phyloP scores from a whole-genome alignment of 164 flowering plant genomes.

The Amborella trichopoda region DNA sequence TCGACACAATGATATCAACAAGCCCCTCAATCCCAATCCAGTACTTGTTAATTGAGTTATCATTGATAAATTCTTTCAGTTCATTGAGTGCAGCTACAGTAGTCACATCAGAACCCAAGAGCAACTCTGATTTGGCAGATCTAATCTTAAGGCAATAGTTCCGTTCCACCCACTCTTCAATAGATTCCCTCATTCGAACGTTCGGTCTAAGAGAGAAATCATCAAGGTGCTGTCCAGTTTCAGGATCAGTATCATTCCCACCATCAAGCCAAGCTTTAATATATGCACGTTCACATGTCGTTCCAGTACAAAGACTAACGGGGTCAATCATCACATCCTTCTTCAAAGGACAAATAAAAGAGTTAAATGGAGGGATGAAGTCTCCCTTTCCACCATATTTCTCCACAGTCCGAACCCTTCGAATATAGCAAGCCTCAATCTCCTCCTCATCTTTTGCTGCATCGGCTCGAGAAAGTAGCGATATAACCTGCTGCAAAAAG shows the following conservation, averaged over 20 bases:
- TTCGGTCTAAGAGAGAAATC: constrained; percentile 47
- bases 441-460: constrained; percentile 59
- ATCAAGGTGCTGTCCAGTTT: constrained; percentile 37
- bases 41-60: constrained; percentile 50
- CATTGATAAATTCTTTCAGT: constrained; percentile 39
- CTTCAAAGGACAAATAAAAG: constrained; percentile 44
- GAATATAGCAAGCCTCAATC: constrained; percentile 29
- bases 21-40: constrained; percentile 63
- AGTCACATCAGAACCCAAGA: constrained; percentile 17
- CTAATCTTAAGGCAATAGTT: constrained; percentile 53
- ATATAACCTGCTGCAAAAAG: constrained; percentile 57
- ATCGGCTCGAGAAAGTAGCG: constrained; percentile 57
- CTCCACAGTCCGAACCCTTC: constrained; percentile 32
- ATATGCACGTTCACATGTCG: constrained; percentile 54
- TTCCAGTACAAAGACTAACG: constrained; percentile 60
- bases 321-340: constrained; percentile 54
- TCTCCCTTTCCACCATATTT: constrained; percentile 25
- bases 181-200: constrained; percentile 44
- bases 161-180: constrained; percentile 72
- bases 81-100: constrained; percentile 35
- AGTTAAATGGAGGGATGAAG: constrained; percentile 30
- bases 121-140: constrained; percentile 31
- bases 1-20: constrained; percentile 20
- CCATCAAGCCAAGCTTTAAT: constrained; percentile 38
- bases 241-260: constrained; percentile 47